Evolutionary conservation across 2,329 filamentous ascomycete species (phyloP), one percentile per base, ranked within the genome.

Genomic region (Phaeophleospora eucalypticola): DNA sequence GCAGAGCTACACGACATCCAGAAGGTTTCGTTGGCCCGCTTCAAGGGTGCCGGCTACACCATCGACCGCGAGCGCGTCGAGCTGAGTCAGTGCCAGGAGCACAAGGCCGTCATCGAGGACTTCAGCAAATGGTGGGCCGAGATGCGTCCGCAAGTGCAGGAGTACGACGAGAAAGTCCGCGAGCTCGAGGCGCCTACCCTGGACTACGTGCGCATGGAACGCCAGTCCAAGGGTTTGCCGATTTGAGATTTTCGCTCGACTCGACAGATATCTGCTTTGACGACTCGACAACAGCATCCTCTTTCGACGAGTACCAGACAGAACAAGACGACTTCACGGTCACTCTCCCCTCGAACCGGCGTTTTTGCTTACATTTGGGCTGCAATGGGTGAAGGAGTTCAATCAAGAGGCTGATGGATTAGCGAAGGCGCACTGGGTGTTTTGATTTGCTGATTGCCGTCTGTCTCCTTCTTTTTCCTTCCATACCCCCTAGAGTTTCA

Each of bases 91-190:
- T 49, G 55, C 17, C 46, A 48, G 21, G 43, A 54, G 34, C 42
- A 51, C 35, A 49, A 55, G 19, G 46, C 56, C 12, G 62, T 62
- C 10, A 48, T 62, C 37, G 58, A 58, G 21, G 58, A 63, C 4
- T 71, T 72, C 48, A 64, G 65, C 51, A 53, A 60, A 20, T 72
- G 69, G 67, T 71, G 67, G 66, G 56, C 56, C 10, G 58, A 59
- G 35, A 65, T 67, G 60, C 68, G 64, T 51, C 53, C 51, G 27
- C 57, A 55, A 40, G 64, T 68, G 19, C 43, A 56, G 17, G 49
- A 59, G 36, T 65, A 68, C 42, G 62, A 67, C 29, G 46, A 52
- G 27, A 51, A 51, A 43, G 48, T 53, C 18, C 45, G 48, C 10
- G 45, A 51, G 43, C 43, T 53, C 15, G 54, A 57, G 36, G 39